Evolutionary conservation across 805 yeast species (phyloP), one percentile per base, ranked within the genome.

Genomic region (Vanderwaltozyma yarrowii): DNA sequence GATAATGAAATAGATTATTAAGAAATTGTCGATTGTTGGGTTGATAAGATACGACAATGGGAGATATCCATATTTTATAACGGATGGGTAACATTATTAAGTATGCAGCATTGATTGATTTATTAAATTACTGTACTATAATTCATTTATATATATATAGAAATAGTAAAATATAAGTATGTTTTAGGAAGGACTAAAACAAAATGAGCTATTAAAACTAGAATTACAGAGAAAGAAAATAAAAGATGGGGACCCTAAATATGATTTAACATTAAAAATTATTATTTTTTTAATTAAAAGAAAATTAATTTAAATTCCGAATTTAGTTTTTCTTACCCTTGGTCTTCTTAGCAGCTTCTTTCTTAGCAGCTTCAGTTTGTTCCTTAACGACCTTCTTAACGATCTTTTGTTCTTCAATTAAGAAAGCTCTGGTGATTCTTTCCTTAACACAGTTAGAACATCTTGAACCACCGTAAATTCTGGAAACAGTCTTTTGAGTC

Each of bases 381-480:
- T 87, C 96, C 83, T 89, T 89, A 66, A 92, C 81, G 64, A 92
- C 96, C 76, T 94, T 87, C 88, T 92, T 94, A 69, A 92, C 99
- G 57, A 92, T 88, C 86, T 92, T 94, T 78, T 92, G 97, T 78
- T 92, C 99, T 78, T 94, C 98, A 59, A 92, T 85, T 71, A 92
- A 82, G 87, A 92, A 92, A 66, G 98, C 96, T 77, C 98, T 89
- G 69, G 89, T 89, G 62, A 92, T 80, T 81, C 96, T 86, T 75
- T 89, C 95, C 82, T 89, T 89, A 68, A 89, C 97, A 77, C 95
- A 86, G 85, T 77, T 86, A 70, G 89, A 96, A 77, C 92, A 86
- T 78, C 83, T 82, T 65, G 85, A 80, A 71, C 99, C 99, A 78
- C 99, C 98, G 89, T 92, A 92, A 62, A 96, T 88, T 80, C 99